Evolutionary conservation across 805 yeast species (phyloP).

Genomic region (Tetrapisispora nanseiensis): DNA sequence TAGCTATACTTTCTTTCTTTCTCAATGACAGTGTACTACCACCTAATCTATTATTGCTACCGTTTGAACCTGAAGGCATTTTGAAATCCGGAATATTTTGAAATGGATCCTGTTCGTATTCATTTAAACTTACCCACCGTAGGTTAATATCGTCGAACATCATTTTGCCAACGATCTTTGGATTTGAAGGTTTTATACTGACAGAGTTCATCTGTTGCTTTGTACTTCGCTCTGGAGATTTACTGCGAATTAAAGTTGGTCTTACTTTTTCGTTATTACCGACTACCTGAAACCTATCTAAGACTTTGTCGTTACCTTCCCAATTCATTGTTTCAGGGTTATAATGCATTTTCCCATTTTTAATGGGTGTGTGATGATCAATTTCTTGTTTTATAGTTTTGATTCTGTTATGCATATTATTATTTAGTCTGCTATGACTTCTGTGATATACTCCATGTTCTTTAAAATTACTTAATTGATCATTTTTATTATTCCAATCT

Average conservation of each 20-base stretch:
- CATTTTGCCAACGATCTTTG: slow-evolving; percentile 27
- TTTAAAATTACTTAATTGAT: slow-evolving; percentile 17
- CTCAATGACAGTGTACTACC: slow-evolving; percentile 1
- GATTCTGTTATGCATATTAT: slow-evolving; percentile 11
- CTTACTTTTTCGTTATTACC: slow-evolving; percentile 15
- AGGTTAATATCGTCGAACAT: slow-evolving; percentile 27
- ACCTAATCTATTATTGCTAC: not conserved
- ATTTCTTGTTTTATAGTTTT: slow-evolving; percentile 28
- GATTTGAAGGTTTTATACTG: slow-evolving; percentile 2
- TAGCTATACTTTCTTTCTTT: not conserved
- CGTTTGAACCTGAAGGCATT: not conserved
- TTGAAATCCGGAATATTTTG: slow-evolving; percentile 20
- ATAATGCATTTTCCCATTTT: slow-evolving; percentile 24
- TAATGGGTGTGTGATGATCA: slow-evolving; percentile 26
- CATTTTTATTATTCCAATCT: slow-evolving; percentile 12
- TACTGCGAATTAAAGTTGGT: slow-evolving; percentile 16
- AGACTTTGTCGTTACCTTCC: slow-evolving; percentile 25
- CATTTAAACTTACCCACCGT: slow-evolving; percentile 21
- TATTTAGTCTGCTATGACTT: not conserved
- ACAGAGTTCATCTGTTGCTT: not conserved
- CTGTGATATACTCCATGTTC: slow-evolving; percentile 5
- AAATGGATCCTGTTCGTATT: slow-evolving; percentile 25
- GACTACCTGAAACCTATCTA: slow-evolving; percentile 18
- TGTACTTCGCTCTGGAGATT: not conserved
- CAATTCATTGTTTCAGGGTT: slow-evolving; percentile 24